A percentile compares a stretch with the other conserved stretches of the same genome.
These are phyloP conservation scores for Scheffersomyces quercinus DNA, from an alignment of 1,139 yeast species.

Conservation along the genomic window DNA sequence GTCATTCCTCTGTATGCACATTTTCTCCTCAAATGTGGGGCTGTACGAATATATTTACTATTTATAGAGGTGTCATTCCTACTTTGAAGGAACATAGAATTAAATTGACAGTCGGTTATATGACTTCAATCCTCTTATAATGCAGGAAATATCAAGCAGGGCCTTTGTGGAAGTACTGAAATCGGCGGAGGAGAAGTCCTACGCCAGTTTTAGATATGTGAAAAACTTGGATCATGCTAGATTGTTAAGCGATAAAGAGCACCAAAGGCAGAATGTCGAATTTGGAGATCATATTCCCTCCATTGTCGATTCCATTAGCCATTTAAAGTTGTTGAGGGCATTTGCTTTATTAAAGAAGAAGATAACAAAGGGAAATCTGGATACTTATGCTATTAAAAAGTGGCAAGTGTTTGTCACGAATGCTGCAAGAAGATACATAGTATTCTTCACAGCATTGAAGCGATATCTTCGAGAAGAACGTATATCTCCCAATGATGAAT, in stretches of 20 bases:
- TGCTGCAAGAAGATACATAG: conserved; percentile 30
- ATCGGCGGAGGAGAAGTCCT: not conserved
- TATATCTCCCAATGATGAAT: conserved; percentile 3
- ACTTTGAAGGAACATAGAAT: too few species aligned
- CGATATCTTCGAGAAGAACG: not conserved
- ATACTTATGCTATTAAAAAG: conserved; percentile 1
- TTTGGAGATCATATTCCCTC: conserved; percentile 2
- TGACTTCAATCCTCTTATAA: too few species aligned
- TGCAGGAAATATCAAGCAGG: too few species aligned
- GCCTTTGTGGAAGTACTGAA: not conserved
- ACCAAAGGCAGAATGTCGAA: conserved; percentile 1
- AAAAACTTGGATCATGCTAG: not conserved
- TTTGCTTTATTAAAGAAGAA: conserved; percentile 23
- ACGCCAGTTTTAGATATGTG: not conserved
- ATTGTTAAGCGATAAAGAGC: not conserved
- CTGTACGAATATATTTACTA: too few species aligned
- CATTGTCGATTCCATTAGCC: conserved; percentile 19
- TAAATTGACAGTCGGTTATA: too few species aligned
- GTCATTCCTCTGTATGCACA: too few species aligned
- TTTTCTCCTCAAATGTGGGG: too few species aligned
- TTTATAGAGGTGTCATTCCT: too few species aligned
- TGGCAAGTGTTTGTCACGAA: conserved; percentile 33
- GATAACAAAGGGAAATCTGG: conserved; percentile 7
- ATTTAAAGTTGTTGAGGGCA: conserved; percentile 32
- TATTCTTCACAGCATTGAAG: conserved; percentile 24